phyloP scores from a whole-genome alignment of 331 rosid species.

The Rosa hybrid region DNA sequence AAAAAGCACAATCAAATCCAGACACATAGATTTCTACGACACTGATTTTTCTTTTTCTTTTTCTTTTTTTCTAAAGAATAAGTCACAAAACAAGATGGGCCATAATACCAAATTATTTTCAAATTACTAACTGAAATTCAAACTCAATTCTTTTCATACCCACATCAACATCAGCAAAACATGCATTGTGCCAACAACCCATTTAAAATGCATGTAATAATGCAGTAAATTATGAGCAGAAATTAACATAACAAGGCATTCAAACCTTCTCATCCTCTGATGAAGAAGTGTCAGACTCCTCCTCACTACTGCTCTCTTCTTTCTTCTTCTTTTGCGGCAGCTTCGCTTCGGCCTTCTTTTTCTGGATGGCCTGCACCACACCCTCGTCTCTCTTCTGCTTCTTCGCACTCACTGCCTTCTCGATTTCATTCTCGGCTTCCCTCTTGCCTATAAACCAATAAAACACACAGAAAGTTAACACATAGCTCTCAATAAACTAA shows the following conservation, averaged over 20 bases:
- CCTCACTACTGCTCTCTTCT: conserved; percentile 27
- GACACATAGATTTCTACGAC: neutral
- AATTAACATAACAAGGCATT: neutral
- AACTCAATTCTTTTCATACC: neutral
- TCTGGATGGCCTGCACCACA: conserved; percentile 45
- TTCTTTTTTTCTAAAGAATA: too few relatives aligned
- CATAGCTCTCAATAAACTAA: neutral
- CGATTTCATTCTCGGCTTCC: conserved; percentile 51
- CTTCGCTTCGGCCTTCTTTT: conserved; percentile 51
- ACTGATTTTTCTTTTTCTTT: too few relatives aligned
- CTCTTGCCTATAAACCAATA: conserved; percentile 39
- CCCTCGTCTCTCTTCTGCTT: conserved; percentile 60
- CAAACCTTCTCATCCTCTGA: conserved; percentile 40
- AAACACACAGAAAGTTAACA: neutral
- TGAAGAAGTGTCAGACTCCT: conserved; percentile 21
- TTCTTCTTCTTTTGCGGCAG: conserved; percentile 40
- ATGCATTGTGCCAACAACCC: neutral
- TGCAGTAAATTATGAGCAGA: neutral
- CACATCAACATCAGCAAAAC: neutral
- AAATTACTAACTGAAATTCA: neutral
- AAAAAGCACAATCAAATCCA: too few relatives aligned
- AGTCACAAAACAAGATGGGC: neutral
- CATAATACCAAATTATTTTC: neutral
- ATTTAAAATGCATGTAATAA: neutral
- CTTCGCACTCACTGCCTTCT: conserved; percentile 58